These are phyloP conservation scores for Trichoderma reesei DNA, from an alignment of 495 filamentous ascomycete genomes.

Conservation along the genomic window DNA sequence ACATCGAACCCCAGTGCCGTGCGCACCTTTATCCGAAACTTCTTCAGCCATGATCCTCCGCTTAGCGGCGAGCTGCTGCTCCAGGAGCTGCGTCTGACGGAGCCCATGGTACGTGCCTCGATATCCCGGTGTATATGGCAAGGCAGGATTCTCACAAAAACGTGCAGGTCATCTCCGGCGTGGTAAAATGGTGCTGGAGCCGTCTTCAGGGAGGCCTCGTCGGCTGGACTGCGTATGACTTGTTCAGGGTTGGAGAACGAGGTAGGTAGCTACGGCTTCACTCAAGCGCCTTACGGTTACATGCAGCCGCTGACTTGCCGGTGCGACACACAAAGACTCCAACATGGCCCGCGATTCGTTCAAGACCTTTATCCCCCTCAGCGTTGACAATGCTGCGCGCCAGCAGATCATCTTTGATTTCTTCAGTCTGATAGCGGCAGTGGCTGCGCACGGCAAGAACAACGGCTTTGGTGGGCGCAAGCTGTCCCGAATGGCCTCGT, in stretches of 20 bases:
- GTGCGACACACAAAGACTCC: slow-evolving; percentile 52
- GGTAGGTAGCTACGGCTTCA: slow-evolving; percentile 42
- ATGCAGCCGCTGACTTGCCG: slow-evolving; percentile 10
- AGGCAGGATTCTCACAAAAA: background rate
- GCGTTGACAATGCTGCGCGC: slow-evolving; percentile 79
- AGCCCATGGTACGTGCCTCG: slow-evolving; percentile 66
- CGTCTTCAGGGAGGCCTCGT: slow-evolving; percentile 86
- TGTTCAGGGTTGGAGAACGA: slow-evolving; percentile 90
- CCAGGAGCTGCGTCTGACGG: slow-evolving; percentile 85
- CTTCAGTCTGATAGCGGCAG: slow-evolving; percentile 84
- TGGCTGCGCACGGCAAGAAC: slow-evolving; percentile 70
- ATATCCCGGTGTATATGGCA: background rate
- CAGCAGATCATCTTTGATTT: slow-evolving; percentile 90
- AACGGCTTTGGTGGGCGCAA: slow-evolving; percentile 93
- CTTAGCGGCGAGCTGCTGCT: slow-evolving; percentile 58
- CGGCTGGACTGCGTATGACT: slow-evolving; percentile 92
- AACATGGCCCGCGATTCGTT: slow-evolving; percentile 88
- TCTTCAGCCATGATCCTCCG: slow-evolving; percentile 54
- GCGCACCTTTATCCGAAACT: slow-evolving; percentile 86
- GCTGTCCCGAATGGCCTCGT: slow-evolving; percentile 87
- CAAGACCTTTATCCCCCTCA: slow-evolving; percentile 90
- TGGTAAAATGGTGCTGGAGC: slow-evolving; percentile 98
- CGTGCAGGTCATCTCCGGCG: slow-evolving; percentile 73
- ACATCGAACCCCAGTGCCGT: slow-evolving; percentile 84
- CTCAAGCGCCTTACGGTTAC: background rate